Evolutionary conservation across 2,329 filamentous ascomycete genomes (phyloP).

Genomic region (Parasarocladium wereldwijsianum): DNA sequence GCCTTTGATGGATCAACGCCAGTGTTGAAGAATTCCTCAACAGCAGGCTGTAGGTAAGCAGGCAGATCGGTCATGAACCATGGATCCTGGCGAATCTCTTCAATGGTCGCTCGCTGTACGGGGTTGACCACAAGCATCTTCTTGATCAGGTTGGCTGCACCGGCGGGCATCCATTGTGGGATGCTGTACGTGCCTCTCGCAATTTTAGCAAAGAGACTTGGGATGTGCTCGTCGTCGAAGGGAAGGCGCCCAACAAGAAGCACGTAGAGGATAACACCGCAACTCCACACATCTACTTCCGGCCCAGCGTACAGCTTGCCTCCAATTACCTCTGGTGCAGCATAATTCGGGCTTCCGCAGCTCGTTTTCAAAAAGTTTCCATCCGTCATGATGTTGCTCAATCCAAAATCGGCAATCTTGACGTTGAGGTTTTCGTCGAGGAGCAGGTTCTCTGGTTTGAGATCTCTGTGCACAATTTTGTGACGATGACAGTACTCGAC

Average conservation of each 20-base stretch:
- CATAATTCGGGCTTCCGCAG: constrained; percentile 96
- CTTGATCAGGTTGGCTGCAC: constrained; percentile 70
- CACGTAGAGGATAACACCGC: constrained; percentile 81
- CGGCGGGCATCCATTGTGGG: constrained; percentile 77
- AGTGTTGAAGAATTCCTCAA: constrained; percentile 85
- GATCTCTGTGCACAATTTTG: constrained; percentile 94
- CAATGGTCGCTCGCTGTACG: constrained; percentile 83
- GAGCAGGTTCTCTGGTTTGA: constrained; percentile 93
- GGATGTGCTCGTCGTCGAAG: constrained; percentile 98
- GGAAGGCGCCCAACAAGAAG: constrained; percentile 70
- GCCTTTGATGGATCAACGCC: constrained; percentile 89
- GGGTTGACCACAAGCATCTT: constrained; percentile 93
- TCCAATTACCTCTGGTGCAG: constrained; percentile 92
- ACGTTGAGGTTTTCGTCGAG: constrained; percentile 93
- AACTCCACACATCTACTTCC: constrained; percentile 97
- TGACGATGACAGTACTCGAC: constrained; percentile 98
- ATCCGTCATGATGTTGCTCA: constrained; percentile 99
- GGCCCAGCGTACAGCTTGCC: constrained; percentile 95
- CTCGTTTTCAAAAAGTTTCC: constrained; percentile 98
- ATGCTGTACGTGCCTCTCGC: constrained; percentile 86
- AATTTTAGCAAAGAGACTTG: constrained; percentile 94
- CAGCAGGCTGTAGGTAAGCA: constrained; percentile 70
- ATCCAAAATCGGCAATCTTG: constrained; percentile 96
- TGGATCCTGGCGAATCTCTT: constrained; percentile 81
- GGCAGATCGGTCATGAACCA: constrained; percentile 89